Evolutionary conservation across 2,329 filamentous ascomycete genomes (phyloP).

Genomic region (Plenodomus biglobosus): DNA sequence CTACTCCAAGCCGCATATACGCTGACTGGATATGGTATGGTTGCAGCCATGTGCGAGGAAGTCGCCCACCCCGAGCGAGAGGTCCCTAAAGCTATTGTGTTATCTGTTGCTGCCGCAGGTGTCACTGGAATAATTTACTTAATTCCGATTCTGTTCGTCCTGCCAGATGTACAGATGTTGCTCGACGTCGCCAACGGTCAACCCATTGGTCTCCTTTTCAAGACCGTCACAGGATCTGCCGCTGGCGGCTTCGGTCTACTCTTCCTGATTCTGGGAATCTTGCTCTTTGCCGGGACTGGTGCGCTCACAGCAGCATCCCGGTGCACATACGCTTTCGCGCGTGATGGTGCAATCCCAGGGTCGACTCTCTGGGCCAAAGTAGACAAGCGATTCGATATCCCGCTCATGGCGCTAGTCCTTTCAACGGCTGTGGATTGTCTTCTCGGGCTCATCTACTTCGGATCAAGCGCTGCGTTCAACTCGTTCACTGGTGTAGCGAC

Average conservation of each 20-base stretch:
- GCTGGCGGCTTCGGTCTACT: conserved; percentile 74
- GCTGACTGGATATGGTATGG: conserved; percentile 69
- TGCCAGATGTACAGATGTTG: conserved; percentile 66
- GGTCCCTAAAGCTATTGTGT: conserved; percentile 70
- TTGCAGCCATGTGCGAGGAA: conserved; percentile 72
- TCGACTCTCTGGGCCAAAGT: conserved; percentile 67
- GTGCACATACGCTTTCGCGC: conserved; percentile 75
- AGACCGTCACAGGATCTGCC: conserved; percentile 70
- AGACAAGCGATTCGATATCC: conserved; percentile 66
- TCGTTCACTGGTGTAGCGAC: conserved; percentile 79
- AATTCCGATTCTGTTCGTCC: conserved; percentile 73
- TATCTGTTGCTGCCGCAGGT: conserved; percentile 67
- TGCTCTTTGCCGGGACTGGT: conserved; percentile 74
- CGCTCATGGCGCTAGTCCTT: conserved; percentile 68
- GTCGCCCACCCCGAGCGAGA: conserved; percentile 68
- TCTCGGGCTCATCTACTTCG: conserved; percentile 77
- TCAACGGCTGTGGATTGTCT: conserved; percentile 70
- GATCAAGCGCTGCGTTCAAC: conserved; percentile 74
- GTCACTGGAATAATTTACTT: conserved; percentile 68
- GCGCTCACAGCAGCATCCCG: conserved; percentile 73
- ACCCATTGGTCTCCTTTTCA: conserved; percentile 75
- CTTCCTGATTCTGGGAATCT: conserved; percentile 74
- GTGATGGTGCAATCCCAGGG: conserved; percentile 73
- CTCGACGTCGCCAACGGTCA: conserved; percentile 70
- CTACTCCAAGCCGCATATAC: conserved; percentile 66